Base-by-base conservation (phyloP, 2,329 filamentous ascomycete species). In the Trichocomaceae sp. region DNA sequence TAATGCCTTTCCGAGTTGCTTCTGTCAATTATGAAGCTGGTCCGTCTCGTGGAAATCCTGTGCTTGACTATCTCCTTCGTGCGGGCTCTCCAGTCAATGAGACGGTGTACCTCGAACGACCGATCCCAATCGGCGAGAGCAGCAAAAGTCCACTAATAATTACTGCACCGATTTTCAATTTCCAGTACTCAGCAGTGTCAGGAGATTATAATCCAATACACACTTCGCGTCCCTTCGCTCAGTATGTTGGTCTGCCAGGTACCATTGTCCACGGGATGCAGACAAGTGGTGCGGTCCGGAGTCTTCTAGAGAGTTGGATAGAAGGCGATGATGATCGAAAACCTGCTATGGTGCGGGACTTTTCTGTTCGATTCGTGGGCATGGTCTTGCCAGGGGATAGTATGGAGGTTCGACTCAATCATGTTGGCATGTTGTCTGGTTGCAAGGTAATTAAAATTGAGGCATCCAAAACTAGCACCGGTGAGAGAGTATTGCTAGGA, bases 261-360 rank as follows among this genome's bases (percentile, higher is more conserved):
- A 99, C 93, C 41, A 99, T 99, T 66, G 97, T 93, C 1, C 93
- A 99, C 70, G 93, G 93, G 69, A 99, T 99, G 93, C 99, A 97
- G 80, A 95, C 91, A 1, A 97, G 92, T 73, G 93, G 93, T 61
- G 88, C 93, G 29, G 92, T 99, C 33, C 87, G 93, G 65, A 95
- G 90, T 69, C 79, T 97, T 51, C 90, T 99, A 5, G 93, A 99
- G 79, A 97, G 92, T 93, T 93, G 93, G 52, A 93, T 91, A 0
- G 93, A 99, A 78, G 97, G 99, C 79, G 92, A 97, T 69, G 85
- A 33, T 33, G 29, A 33, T 10, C 29, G 29, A 33, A 33, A 33
- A 33, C 29, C 96, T 64, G 92, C 92, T 44, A 91, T 93, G 65
- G 91, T 99, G 50, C 86, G 92, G 66, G 96, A 92, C 75, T 99